Conservation (phyloP, 768 basidiomycete genomes). For the Royoungia palumana region DNA sequence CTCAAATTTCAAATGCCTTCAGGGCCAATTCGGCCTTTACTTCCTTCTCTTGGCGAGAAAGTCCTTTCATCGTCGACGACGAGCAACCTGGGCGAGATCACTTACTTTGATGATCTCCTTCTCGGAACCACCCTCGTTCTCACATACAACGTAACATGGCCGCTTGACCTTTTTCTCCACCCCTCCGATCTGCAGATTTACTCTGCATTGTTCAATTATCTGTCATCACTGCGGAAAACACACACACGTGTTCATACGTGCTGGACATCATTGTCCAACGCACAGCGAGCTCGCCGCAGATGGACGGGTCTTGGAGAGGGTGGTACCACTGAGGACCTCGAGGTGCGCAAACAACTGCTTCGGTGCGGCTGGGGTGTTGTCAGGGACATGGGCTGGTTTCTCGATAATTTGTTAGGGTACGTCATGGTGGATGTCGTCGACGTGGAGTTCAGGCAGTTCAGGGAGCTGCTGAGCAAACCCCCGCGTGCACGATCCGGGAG, state of each 20-base stretch:
- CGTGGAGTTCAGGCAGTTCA: slow-evolving; percentile 72
- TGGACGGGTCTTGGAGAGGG: slow-evolving; percentile 90
- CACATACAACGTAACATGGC: slow-evolving; percentile 76
- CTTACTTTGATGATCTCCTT: slow-evolving; percentile 67
- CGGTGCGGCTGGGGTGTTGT: slow-evolving; percentile 86
- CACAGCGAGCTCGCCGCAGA: slow-evolving; percentile 76
- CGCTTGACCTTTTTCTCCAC: slow-evolving; percentile 85
- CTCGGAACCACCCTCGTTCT: slow-evolving; percentile 76
- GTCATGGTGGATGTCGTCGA: slow-evolving; percentile 91
- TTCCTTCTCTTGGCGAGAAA: slow-evolving; percentile 61
- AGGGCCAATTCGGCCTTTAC: slow-evolving; percentile 76
- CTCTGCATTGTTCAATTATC: slow-evolving; percentile 73
- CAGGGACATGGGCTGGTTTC: slow-evolving; percentile 87
- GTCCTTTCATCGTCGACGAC: slow-evolving; percentile 42
- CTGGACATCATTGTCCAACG: slow-evolving; percentile 83
- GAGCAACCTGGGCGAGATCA: slow-evolving; percentile 36
- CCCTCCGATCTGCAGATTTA: slow-evolving; percentile 72
- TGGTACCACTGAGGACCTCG: slow-evolving; percentile 69
- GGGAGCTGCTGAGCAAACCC: slow-evolving; percentile 46
- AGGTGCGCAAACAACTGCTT: slow-evolving; percentile 59
- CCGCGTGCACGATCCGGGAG: slow-evolving; percentile 20
- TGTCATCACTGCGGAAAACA: slow-evolving; percentile 80
- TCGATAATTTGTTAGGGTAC: slow-evolving; percentile 79
- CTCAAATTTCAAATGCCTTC: slow-evolving; percentile 76
- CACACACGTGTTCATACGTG: slow-evolving; percentile 76